phyloP scores from a whole-genome alignment of 768 basidiomycete species.

The Xerocomus spinulosus region DNA sequence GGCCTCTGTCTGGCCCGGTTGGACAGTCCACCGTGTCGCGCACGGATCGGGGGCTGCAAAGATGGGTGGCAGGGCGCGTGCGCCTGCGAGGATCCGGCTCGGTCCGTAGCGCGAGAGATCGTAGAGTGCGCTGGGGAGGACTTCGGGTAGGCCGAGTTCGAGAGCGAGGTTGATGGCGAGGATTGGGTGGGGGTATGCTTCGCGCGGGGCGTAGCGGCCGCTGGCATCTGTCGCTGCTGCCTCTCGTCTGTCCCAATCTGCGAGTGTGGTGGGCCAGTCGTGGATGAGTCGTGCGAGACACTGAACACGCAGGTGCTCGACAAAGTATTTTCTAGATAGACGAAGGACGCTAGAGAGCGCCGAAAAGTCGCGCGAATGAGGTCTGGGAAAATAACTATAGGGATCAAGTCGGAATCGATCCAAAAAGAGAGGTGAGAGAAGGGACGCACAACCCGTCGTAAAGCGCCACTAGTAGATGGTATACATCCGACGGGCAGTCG shows the following conservation, averaged over 20 bases:
- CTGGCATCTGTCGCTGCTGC: conserved; percentile 43
- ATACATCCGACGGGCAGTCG: conserved; percentile 62
- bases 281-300: conserved; percentile 54
- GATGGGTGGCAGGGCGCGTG: conserved; percentile 33
- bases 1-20: not conserved
- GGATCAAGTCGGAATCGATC: not conserved
- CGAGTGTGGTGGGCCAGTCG: conserved; percentile 67
- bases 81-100: conserved; percentile 59
- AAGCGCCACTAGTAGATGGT: conserved; percentile 60
- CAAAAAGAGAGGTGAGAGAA: not conserved
- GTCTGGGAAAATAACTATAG: conserved; percentile 50
- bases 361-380: conserved; percentile 52
- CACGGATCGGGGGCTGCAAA: conserved; percentile 24
- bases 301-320: conserved; percentile 57
- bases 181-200: conserved; percentile 60
- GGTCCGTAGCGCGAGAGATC: conserved; percentile 71
- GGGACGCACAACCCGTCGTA: conserved; percentile 72
- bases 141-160: conserved; percentile 51
- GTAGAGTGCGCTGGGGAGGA: conserved; percentile 71
- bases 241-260: conserved; percentile 68
- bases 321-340: conserved; percentile 71
- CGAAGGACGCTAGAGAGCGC: conserved; percentile 61
- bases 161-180: conserved; percentile 66
- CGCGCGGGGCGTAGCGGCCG: conserved; percentile 57
- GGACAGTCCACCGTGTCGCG: not conserved